A percentile compares a stretch with the other conserved stretches of the same genome.
Evolutionary conservation across 139 green algal species (phyloP).

Genomic region (Volvox reticuliferus): DNA sequence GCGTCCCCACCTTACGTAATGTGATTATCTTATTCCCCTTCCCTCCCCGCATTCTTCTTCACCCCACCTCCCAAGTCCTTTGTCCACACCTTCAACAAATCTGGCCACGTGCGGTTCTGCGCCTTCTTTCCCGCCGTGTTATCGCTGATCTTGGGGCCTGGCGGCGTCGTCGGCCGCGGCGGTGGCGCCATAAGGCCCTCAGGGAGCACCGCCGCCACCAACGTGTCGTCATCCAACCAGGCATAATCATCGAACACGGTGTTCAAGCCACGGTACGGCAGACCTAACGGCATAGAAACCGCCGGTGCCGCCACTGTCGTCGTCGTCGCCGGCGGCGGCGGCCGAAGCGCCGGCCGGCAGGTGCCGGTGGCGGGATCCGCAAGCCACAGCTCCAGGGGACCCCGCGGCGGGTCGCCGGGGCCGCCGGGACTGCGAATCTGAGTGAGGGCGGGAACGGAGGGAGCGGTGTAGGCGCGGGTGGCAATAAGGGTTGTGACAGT

Average conservation of each 20-base stretch:
- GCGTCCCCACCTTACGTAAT: no score
- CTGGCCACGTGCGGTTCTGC: slow-evolving; percentile 93
- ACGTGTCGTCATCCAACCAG: slow-evolving; percentile 88
- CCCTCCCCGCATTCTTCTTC: background rate
- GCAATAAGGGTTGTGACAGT: no score
- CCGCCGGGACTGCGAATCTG: slow-evolving; percentile 53
- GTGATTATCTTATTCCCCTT: background rate
- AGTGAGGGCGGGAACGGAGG: background rate
- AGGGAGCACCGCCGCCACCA: slow-evolving; percentile 76
- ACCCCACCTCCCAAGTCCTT: background rate
- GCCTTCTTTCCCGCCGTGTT: slow-evolving; percentile 80
- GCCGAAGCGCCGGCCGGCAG: slow-evolving; percentile 57
- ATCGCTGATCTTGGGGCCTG: slow-evolving; percentile 87
- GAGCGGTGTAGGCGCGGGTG: background rate
- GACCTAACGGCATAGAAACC: background rate
- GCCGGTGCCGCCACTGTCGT: background rate
- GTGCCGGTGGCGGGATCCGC: slow-evolving; percentile 79
- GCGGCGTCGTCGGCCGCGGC: slow-evolving; percentile 61
- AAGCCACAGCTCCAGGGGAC: slow-evolving; percentile 91
- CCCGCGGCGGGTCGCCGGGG: slow-evolving; percentile 67
- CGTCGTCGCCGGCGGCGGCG: background rate
- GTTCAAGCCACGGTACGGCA: slow-evolving; percentile 53
- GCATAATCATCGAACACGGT: slow-evolving; percentile 77
- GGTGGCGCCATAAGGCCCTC: slow-evolving; percentile 16
- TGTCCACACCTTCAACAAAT: slow-evolving; percentile 86